A percentile compares a stretch with the other conserved stretches of the same genome.
phyloP scores from a whole-genome alignment of 208 protist species.

The Trypanosoma theileri region DNA sequence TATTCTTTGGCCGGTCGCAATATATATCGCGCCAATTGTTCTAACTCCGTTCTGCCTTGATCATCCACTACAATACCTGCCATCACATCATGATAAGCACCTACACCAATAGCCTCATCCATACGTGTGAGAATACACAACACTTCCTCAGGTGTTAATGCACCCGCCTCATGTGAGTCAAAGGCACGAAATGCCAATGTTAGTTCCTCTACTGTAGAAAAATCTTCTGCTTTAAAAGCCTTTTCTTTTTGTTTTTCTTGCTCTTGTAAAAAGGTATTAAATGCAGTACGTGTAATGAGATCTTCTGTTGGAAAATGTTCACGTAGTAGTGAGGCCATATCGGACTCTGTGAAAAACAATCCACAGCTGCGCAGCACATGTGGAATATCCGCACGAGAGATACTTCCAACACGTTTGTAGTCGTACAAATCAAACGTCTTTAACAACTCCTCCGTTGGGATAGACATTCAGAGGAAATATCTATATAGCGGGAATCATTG shows the following conservation, averaged over 20 bases:
- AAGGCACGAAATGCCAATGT: constrained; percentile 14
- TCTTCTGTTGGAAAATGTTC: constrained; percentile 6
- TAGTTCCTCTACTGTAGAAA: constrained; percentile 9
- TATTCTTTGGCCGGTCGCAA: constrained; percentile 13
- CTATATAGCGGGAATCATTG: neutral
- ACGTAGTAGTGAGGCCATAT: constrained; percentile 16
- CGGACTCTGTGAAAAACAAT: constrained; percentile 13
- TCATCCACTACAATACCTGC: neutral
- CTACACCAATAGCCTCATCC: constrained; percentile 10
- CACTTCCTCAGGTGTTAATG: constrained; percentile 9
- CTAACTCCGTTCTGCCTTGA: constrained; percentile 1
- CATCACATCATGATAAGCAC: constrained; percentile 10
- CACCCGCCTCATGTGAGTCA: constrained; percentile 1
- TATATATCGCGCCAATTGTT: constrained; percentile 4
- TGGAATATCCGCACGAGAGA: constrained; percentile 1
- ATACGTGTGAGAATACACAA: constrained; percentile 19
- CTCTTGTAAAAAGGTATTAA: constrained; percentile 10
- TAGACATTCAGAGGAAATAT: constrained; percentile 3
- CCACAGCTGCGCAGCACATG: constrained; percentile 23
- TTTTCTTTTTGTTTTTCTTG: neutral
- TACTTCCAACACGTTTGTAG: neutral
- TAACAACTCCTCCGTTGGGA: constrained; percentile 12
- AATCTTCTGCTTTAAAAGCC: constrained; percentile 12
- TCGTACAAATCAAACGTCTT: constrained; percentile 23
- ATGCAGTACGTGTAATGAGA: constrained; percentile 1